phyloP scores from a whole-genome alignment of 2,329 filamentous ascomycete genomes.

The Cyclaneusma minus region DNA sequence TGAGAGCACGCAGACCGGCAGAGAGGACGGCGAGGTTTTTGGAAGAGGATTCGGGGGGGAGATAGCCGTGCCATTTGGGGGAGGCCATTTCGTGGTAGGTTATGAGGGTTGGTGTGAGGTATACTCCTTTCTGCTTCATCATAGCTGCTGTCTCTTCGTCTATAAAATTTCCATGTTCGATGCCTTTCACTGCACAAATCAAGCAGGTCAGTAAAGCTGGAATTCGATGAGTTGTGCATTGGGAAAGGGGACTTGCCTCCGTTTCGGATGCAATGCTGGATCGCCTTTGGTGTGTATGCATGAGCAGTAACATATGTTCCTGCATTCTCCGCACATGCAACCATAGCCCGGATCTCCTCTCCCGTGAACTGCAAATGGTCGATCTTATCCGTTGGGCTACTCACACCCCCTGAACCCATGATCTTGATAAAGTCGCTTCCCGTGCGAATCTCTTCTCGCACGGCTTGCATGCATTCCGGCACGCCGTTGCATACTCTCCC shows the following conservation, averaged over 20 bases:
- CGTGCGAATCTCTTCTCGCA: constrained; percentile 35
- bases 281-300: constrained; percentile 37
- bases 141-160: constrained; percentile 38
- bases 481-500: constrained; percentile 37
- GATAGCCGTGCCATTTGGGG: constrained; percentile 25
- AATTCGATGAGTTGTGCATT: too few species aligned
- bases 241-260: too few species aligned
- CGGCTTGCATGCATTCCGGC: constrained; percentile 32
- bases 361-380: constrained; percentile 38
- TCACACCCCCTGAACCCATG: constrained; percentile 41
- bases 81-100: constrained; percentile 33
- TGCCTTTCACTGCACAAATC: constrained; percentile 35
- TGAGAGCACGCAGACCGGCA: constrained; percentile 27
- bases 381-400: constrained; percentile 36
- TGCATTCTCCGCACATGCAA: constrained; percentile 29
- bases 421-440: constrained; percentile 49
- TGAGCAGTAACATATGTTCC: constrained; percentile 41
- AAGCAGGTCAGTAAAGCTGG: too few species aligned
- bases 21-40: constrained; percentile 36
- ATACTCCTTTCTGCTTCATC: constrained; percentile 32
- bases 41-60: constrained; percentile 25
- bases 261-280: constrained; percentile 36
- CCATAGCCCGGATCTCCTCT: constrained; percentile 38
- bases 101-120: constrained; percentile 37
- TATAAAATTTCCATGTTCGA: constrained; percentile 45